Base-by-base conservation (phyloP, 306 rosid species). In the Pterocarpus santalinus region DNA sequence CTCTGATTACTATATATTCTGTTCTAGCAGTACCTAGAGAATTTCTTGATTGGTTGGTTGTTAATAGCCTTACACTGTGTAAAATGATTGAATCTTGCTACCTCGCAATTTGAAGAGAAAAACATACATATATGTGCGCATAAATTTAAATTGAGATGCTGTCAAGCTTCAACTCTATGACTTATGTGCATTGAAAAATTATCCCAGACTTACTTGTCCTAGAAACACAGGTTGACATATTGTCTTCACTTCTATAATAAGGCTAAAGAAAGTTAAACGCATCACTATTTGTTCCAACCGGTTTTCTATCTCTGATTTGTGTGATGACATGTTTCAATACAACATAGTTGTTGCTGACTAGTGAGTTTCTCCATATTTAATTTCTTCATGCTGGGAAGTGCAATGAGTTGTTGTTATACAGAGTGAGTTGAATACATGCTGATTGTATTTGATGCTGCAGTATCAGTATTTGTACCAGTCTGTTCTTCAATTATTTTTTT, bases 371-470 rank as follows among this genome's bases (percentile, higher is more conserved):
- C 60, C 39, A 34, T 36, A 47, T 62, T 60, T 41, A 2, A 7
- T 34, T 46, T 49, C 28, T 33, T 62, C 4, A 5, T 47, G 22
- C 73, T 22, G 43, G 63, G 33, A 85, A 80, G 33, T 81, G 77
- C 55, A 72, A 73, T 30, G 14, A 70, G 53, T 15, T 72, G 61
- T 66, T 30, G 53, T 53, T 46, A 46, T 46, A 11, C 13, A 57
- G 55, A 73, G 76, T 62, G 36, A 39, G 39, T 64, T 74, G 30
- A 68, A 38, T 56, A 66, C 38, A 3, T 63, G 66, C 71, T 34
- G 36, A 56, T 58, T 35, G 49, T 68, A 64, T 70, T 79, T 69
- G 78, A 75, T 47, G 52, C 30, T 71, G 73, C 56, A 36, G 70
- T 79, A 79, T 75, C 35, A 39, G 17, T 15, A 60, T 36, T 38